phyloP scores from a whole-genome alignment of 805 yeast species.

The Priceomyces fermenticarens region DNA sequence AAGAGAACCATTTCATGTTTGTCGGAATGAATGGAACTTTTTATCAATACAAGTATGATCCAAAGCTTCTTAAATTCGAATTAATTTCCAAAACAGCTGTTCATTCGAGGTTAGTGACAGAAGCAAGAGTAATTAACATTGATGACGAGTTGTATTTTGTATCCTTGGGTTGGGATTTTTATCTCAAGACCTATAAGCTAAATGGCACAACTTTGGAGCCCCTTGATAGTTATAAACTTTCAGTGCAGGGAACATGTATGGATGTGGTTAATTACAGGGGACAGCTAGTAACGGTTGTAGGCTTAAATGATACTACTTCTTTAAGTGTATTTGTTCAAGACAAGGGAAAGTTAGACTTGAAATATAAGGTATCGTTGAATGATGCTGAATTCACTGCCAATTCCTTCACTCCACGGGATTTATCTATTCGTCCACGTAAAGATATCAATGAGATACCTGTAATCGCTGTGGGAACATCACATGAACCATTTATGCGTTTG shows the following conservation, averaged over 20 bases:
- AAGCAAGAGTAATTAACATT: conserved; percentile 25
- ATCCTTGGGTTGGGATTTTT: conserved; percentile 61
- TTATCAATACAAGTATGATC: conserved; percentile 5
- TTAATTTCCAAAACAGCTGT: conserved; percentile 21
- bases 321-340: conserved; percentile 41
- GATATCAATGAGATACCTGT: conserved; percentile 18
- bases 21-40: conserved; percentile 56
- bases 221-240: conserved; percentile 29
- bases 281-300: conserved; percentile 46
- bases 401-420: conserved; percentile 57
- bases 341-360: conserved; percentile 23
- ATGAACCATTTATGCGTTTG: conserved; percentile 72
- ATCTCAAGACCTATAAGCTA: conserved; percentile 35
- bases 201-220: conserved; percentile 8
- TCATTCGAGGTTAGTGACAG: conserved; percentile 36
- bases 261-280: conserved; percentile 26
- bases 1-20: conserved; percentile 25
- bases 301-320: conserved; percentile 59
- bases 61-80: conserved; percentile 1
- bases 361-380: conserved; percentile 56
- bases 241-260: conserved; percentile 53
- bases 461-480: conserved; percentile 70
- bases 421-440: conserved; percentile 18
- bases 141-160: conserved; percentile 35
- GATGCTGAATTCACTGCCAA: conserved; percentile 70